A percentile compares a stretch with the other conserved stretches of the same genome.
phyloP scores from a whole-genome alignment of 129 eudicot species.

The Flaveria bidentis region DNA sequence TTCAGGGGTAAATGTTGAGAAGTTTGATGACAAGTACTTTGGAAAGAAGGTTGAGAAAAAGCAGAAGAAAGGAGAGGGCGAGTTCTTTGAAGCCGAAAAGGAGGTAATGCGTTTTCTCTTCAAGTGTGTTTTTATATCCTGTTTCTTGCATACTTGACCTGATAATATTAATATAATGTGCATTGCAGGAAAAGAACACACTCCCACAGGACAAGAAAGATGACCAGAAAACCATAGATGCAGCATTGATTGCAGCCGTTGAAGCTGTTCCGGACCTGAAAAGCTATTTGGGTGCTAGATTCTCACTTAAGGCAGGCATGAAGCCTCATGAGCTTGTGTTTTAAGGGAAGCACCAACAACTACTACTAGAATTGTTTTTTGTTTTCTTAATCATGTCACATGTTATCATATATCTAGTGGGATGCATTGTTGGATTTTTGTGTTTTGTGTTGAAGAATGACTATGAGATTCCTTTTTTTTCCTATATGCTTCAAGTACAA shows the following conservation, averaged over 20 bases:
- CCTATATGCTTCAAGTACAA: constrained; percentile 23
- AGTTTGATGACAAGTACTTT: too few relatives aligned
- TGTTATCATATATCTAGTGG: constrained; percentile 28
- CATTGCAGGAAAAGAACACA: constrained; percentile 44
- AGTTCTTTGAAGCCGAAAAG: too few relatives aligned
- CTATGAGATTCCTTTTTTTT: constrained; percentile 10
- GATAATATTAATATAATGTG: too few relatives aligned
- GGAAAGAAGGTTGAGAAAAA: too few relatives aligned
- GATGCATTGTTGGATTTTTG: constrained; percentile 19
- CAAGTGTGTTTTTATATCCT: too few relatives aligned
- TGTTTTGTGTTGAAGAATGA: constrained; percentile 18
- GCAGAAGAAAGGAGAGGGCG: too few relatives aligned
- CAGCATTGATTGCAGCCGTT: constrained; percentile 47
- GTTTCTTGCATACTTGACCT: too few relatives aligned
- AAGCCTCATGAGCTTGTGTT: constrained; percentile 66
- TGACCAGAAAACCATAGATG: constrained; percentile 63
- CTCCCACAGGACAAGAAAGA: constrained; percentile 32
- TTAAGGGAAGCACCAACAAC: constrained; percentile 23
- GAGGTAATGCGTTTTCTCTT: too few relatives aligned
- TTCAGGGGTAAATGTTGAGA: too few relatives aligned
- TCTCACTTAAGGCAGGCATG: constrained; percentile 62
- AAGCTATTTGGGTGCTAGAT: constrained; percentile 59
- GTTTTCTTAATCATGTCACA: constrained; percentile 21
- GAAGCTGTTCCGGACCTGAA: constrained; percentile 60
- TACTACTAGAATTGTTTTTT: constrained; percentile 18